Conservation (phyloP, 192 early-diverging fungal genomes). For the Physocladia obscura region DNA sequence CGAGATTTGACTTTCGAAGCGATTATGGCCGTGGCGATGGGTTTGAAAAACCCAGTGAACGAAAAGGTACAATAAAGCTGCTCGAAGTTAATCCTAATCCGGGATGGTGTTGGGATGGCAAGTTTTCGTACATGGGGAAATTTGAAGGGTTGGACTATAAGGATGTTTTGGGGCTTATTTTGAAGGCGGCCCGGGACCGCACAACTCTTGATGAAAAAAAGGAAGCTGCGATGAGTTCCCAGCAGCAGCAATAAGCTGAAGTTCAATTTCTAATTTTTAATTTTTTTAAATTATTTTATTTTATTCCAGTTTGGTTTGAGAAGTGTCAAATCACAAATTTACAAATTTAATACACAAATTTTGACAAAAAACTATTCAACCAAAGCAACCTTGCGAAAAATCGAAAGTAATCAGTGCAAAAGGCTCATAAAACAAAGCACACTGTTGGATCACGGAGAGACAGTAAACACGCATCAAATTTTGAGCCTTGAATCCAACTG, state of each 20-base stretch:
- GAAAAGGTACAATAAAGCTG: constrained; percentile 46
- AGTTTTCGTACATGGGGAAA: constrained; percentile 57
- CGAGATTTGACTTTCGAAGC: constrained; percentile 53
- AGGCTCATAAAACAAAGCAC: no score
- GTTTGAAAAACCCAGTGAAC: constrained; percentile 19
- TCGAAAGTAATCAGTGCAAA: no score
- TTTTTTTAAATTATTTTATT: no score
- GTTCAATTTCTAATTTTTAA: no score
- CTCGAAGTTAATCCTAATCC: constrained; percentile 61
- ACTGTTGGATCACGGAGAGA: no score
- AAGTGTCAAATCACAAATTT: no score
- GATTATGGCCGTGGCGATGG: constrained; percentile 21
- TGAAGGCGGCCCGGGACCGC: constrained; percentile 42
- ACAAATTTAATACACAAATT: no score
- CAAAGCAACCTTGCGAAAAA: no score
- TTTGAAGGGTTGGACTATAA: constrained; percentile 43
- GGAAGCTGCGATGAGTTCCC: not conserved
- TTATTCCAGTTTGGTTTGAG: no score
- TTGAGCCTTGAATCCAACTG: no score
- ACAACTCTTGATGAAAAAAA: constrained; percentile 6
- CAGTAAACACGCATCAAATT: no score
- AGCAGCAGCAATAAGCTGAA: not conserved
- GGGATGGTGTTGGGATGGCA: constrained; percentile 64
- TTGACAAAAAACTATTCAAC: no score
- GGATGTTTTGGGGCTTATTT: constrained; percentile 49